These are phyloP conservation scores for Puya raimondii DNA, from an alignment of 176 grass and related monocot genomes.

Conservation along the genomic window DNA sequence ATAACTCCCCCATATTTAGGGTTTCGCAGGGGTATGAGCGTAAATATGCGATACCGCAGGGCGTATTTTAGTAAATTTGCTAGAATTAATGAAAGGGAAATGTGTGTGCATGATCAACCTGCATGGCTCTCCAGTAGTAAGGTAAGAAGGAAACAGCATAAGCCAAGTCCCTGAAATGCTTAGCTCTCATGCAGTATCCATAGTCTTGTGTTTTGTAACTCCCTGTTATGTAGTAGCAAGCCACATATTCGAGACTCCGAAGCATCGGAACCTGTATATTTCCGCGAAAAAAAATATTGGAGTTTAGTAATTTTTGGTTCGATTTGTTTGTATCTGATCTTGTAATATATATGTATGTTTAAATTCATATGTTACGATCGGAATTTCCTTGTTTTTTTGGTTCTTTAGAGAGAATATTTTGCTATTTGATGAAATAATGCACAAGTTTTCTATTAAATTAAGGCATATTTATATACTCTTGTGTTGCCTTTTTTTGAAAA, in stretches of 20 bases:
- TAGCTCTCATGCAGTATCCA: slow-evolving; percentile 86
- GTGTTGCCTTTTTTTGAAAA: no score
- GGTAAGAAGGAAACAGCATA: slow-evolving; percentile 96
- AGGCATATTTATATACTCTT: no score
- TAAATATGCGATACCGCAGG: neutral
- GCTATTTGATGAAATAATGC: no score
- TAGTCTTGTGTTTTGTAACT: slow-evolving; percentile 95
- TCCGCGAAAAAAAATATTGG: neutral
- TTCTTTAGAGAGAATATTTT: neutral
- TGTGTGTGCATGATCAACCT: slow-evolving; percentile 31
- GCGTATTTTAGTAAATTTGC: neutral
- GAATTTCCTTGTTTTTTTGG: no score
- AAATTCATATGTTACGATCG: no score
- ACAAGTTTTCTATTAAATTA: no score
- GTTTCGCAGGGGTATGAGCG: neutral
- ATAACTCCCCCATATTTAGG: neutral
- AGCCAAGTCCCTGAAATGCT: slow-evolving; percentile 83
- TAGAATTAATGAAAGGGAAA: neutral
- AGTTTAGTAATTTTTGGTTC: no score
- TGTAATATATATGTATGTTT: no score
- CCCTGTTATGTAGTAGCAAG: slow-evolving; percentile 93
- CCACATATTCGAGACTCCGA: slow-evolving; percentile 77
- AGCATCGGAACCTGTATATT: slow-evolving; percentile 93
- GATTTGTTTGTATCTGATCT: no score
- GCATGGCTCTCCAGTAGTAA: slow-evolving; percentile 99